Conservation (phyloP, 345 rosid species). For the Dimocarpus longan region DNA sequence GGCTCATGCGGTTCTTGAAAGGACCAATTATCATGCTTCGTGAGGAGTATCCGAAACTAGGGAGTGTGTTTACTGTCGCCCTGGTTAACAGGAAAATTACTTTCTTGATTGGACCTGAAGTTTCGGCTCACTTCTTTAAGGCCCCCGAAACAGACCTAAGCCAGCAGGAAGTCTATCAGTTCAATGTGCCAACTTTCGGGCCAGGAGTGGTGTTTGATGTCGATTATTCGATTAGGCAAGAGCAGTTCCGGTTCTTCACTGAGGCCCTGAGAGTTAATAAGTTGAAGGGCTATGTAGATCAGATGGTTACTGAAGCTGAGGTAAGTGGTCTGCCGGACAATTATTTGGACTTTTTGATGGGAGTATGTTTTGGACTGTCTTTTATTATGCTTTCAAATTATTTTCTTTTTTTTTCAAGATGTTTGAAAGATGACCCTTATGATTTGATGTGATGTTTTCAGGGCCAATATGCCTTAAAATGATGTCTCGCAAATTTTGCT, state of each 20-base stretch:
- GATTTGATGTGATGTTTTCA: not conserved
- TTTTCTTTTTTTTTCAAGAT: not conserved
- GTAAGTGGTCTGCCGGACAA: slow-evolving; percentile 29
- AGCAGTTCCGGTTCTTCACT: slow-evolving; percentile 94
- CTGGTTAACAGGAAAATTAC: slow-evolving; percentile 79
- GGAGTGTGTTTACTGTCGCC: slow-evolving; percentile 84
- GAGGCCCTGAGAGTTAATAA: slow-evolving; percentile 83
- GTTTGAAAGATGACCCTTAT: not conserved
- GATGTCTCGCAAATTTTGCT: not conserved
- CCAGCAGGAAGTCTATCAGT: slow-evolving; percentile 95
- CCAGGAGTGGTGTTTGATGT: slow-evolving; percentile 98
- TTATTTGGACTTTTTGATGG: not conserved
- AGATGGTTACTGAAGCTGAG: slow-evolving; percentile 95
- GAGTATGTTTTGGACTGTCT: not conserved
- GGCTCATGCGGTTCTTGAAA: slow-evolving; percentile 69
- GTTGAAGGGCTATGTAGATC: slow-evolving; percentile 90
- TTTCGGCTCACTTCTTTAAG: slow-evolving; percentile 96
- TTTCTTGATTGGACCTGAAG: slow-evolving; percentile 92
- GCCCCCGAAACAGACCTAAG: slow-evolving; percentile 86
- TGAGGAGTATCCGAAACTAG: slow-evolving; percentile 84
- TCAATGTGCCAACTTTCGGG: slow-evolving; percentile 96
- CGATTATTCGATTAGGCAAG: slow-evolving; percentile 83
- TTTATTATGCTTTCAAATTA: not conserved
- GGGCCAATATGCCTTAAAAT: not conserved
- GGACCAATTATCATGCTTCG: slow-evolving; percentile 86